Evolutionary conservation across 202 grass and related monocot species (phyloP).

Genomic region (Setaria italica): DNA sequence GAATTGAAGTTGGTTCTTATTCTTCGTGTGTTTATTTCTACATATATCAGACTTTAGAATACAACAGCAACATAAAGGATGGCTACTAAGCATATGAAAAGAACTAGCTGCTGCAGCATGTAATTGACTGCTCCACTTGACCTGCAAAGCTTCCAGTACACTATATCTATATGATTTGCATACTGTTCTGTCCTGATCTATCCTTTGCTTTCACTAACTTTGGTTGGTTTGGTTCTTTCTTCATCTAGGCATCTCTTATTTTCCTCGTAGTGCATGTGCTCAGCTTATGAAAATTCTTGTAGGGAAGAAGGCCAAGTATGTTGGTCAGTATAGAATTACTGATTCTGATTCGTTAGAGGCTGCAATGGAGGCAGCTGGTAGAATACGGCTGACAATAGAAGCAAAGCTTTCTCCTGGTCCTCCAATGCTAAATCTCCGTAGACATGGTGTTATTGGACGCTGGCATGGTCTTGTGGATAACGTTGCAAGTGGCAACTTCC

Average conservation of each 20-base stretch:
- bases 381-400: constrained; percentile 73
- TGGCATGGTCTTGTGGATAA: constrained; percentile 82
- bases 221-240: constrained; percentile 15
- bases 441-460: constrained; percentile 76
- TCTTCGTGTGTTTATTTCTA: background rate
- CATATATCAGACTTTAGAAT: background rate
- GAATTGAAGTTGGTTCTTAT: constrained; percentile 16
- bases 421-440: constrained; percentile 81
- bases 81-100: background rate
- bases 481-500: constrained; percentile 92
- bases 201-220: constrained; percentile 30
- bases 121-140: constrained; percentile 10
- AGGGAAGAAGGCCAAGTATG: constrained; percentile 77
- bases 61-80: background rate
- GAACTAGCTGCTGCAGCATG: background rate
- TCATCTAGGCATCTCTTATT: constrained; percentile 19
- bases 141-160: background rate
- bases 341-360: constrained; percentile 79
- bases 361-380: constrained; percentile 95
- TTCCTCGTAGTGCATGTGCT: background rate
- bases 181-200: constrained; percentile 26
- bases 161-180: background rate
- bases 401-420: constrained; percentile 93
- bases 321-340: constrained; percentile 77
- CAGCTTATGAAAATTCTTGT: constrained; percentile 41